A percentile compares a stretch with the other conserved stretches of the same genome.
Conservation (phyloP, 2,329 filamentous ascomycete genomes). For the Neodidymelliopsis sp. region DNA sequence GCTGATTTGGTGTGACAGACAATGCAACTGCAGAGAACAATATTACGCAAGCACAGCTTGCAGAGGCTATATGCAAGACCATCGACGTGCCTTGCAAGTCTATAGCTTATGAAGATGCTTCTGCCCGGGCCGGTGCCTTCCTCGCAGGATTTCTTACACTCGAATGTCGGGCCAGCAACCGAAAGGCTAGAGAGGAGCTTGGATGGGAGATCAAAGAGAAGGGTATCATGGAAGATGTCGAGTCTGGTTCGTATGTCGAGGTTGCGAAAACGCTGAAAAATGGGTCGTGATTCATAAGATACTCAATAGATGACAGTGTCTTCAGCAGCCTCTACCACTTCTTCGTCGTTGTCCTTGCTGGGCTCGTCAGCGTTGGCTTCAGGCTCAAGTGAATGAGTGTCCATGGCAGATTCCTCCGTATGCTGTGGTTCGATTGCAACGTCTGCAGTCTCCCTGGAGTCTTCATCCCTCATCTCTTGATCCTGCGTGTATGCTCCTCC, state of each 20-base stretch:
- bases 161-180: slow-evolving; percentile 46
- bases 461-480: slow-evolving; percentile 37
- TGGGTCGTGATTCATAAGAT: neutral
- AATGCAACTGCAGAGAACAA: slow-evolving; percentile 44
- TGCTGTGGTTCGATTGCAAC: slow-evolving; percentile 27
- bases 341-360: slow-evolving; percentile 64
- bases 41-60: slow-evolving; percentile 44
- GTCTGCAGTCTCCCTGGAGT: slow-evolving; percentile 25
- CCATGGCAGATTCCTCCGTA: slow-evolving; percentile 28
- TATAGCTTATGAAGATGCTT: slow-evolving; percentile 37
- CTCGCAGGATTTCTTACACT: slow-evolving; percentile 45
- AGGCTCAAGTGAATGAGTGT: slow-evolving; percentile 25
- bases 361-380: slow-evolving; percentile 44
- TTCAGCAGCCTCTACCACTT: slow-evolving; percentile 81
- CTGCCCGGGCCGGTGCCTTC: slow-evolving; percentile 36
- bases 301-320: slow-evolving; percentile 88
- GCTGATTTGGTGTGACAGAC: slow-evolving; percentile 2
- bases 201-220: slow-evolving; percentile 48
- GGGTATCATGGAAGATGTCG: slow-evolving; percentile 49
- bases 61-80: slow-evolving; percentile 36
- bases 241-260: slow-evolving; percentile 25
- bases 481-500: slow-evolving; percentile 30
- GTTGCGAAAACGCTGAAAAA: slow-evolving; percentile 5
- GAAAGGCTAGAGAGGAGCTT: slow-evolving; percentile 50
- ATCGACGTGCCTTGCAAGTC: slow-evolving; percentile 27